Base-by-base conservation (phyloP, 495 filamentous ascomycete species). In the Aspergillus carlsbadensis region DNA sequence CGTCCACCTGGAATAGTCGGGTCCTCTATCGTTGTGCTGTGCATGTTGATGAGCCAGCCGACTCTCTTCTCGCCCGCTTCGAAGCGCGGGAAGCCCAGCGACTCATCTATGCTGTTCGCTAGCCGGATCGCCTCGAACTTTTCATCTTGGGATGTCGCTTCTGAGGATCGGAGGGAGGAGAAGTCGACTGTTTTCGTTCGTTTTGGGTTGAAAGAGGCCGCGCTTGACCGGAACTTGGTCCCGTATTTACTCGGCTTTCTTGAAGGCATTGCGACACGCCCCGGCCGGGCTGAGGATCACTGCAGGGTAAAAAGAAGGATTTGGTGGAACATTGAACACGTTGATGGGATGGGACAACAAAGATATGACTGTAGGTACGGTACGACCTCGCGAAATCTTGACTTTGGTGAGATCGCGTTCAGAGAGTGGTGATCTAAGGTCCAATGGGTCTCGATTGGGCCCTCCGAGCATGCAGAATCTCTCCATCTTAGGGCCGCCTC, bases 21-120 rank as follows among this genome's bases (percentile, higher is more conserved):
- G 70, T 97, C 93, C 66, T 95, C 88, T 34, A 98, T 78, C 17
- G 82, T 84, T 0, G 94, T 97, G 37, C 90, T 84, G 66, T 96
- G 91, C 78, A 98, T 89, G 65, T 97, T 98, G 52, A 91, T 89
- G 15, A 99, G 81, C 94, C 94, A 99, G 48, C 94, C 94, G 40
- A 88, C 83, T 56, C 84, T 88, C 68, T 85, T 89, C 69, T 87
- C 85, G 46, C 94, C 95, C 14, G 89, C 84, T 44, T 99, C 94
- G 65, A 92, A 98, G 36, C 94, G 87, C 17, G 85, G 82, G 69
- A 99, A 99, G 18, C 93, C 94, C 83, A 96, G 90, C 26, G 81
- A 78, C 68, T 99, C 94, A 76, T 98, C 94, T 66, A 99, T 99
- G 60, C 81, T 80, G 72, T 96, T 85, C 24, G 90, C 92, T 44